Evolutionary conservation across 495 filamentous ascomycete species (phyloP), one percentile per base, ranked within the genome.

Genomic region (Daldinia loculata): DNA sequence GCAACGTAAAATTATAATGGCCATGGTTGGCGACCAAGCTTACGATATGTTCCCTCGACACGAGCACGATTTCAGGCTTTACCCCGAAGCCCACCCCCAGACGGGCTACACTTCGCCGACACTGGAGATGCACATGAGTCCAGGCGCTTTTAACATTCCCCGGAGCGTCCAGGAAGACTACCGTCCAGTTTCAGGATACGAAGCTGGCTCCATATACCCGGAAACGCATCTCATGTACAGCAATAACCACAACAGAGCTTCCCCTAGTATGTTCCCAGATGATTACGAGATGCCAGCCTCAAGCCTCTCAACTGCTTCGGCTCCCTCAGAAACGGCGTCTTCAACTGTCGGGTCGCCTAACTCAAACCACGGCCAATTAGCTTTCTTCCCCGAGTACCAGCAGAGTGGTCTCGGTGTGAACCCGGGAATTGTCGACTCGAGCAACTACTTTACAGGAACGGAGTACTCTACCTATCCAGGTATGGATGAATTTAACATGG

Each of bases 301-400:
- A 72, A 81, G 85, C 84, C 77, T 94, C 53, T 93, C 91, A 15
- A 92, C 90, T 61, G 89, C 91, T 27, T 95, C 93, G 3, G 90
- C 86, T 1, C 87, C 89, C 14, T 94, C 92, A 14, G 89, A 53
- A 53, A 53, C 90, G 12, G 85, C 92, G 15, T 95, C 94, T 2
- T 97, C 94, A 4, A 86, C 89, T 34, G 90, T 92, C 72, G 92
- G 90, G 34, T 97, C 94, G 8, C 94, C 94, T 19, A 91, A 90
- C 66, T 90, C 90, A 0, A 86, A 85, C 58, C 85, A 86, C 63
- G 83, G 87, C 17, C 86, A 90, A 43, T 81, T 84, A 56, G 80
- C 86, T 41, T 80, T 83, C 75, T 81, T 88, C 74, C 77, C 86
- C 80, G 72, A 88, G 67, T 92, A 90, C 87, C 85, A 86, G n/a